Evolutionary conservation across 192 early-diverging fungal genomes (phyloP), one percentile per base, ranked within the genome.

Genomic region (Backusella tarrabulga): DNA sequence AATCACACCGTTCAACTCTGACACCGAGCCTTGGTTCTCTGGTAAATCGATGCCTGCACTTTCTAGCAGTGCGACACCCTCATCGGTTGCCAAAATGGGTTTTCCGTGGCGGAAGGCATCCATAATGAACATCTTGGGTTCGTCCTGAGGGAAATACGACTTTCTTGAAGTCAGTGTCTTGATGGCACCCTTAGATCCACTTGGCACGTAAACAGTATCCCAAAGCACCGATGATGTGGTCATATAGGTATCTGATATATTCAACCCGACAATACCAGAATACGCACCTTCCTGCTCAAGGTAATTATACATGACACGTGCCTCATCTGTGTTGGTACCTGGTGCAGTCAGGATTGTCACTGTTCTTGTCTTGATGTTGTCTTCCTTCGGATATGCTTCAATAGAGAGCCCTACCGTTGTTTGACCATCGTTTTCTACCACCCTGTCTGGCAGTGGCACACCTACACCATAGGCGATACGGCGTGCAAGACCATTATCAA

Each of bases 161-260:
- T 6, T 70, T 9, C 9, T 46, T 44, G 19, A 8, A 8, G 36
- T 44, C 52, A 79, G 38, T 4, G 26, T n/a, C 6, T 70, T 21
- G 35, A 79, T 60, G 26, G n/a, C 23, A 26, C 75, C 70, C 26
- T 6, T 6, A 3, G 74, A 11, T 26, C 78, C 78, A 34, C 68
- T 73, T 32, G 78, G 78, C 14, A 79, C 68, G 56, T 79, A 79
- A 6, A 74, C 78, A 21, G 78, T 73, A 71, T 79, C 78, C 46
- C 38, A 79, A 19, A 79, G 67, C 23, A 75, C 73, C 6, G 77
- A 79, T 17, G 76, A 14, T 12, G 76, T 71, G 17, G 76, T 77
- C 41, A 52, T 56, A 12, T 71, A 77, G 15, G 76, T 77, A 17
- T 77, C 40, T 17, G 46, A 71, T 2, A 77, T 63, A 26, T 56